Conservation (phyloP, 345 rosid genomes). For the Eucalyptus cloeziana region DNA sequence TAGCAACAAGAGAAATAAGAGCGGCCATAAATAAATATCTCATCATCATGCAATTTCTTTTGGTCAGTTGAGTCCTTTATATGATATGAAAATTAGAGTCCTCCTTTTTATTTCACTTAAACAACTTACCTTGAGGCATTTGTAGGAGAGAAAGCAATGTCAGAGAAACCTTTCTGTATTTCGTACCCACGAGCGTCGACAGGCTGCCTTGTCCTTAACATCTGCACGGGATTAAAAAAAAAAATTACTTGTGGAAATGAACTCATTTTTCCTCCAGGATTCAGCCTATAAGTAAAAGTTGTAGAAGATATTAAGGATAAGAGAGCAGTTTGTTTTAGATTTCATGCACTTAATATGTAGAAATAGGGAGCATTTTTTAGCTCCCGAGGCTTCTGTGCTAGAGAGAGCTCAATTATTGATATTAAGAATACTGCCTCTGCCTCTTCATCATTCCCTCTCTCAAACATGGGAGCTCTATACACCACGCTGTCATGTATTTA, state of each 20-base stretch:
- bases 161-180: constrained; percentile 46
- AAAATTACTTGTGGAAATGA: not conserved
- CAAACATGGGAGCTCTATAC: not conserved
- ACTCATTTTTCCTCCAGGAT: not conserved
- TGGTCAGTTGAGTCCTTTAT: not conserved
- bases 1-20: not conserved
- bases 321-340: not conserved
- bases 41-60: not conserved
- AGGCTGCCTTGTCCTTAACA: constrained; percentile 36
- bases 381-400: not conserved
- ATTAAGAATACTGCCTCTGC: not conserved
- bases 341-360: not conserved
- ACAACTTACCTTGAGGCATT: constrained; percentile 55
- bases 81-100: not conserved
- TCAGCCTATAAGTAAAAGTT: not conserved
- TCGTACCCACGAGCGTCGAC: constrained; percentile 42
- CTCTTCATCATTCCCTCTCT: not conserved
- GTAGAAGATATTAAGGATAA: not conserved
- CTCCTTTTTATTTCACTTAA: not conserved
- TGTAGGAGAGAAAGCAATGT: constrained; percentile 40
- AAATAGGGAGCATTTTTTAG: not conserved
- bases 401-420: not conserved
- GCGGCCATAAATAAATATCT: not conserved
- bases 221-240: constrained; percentile 20
- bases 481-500: not conserved